Evolutionary conservation across 352 stramenopile species (phyloP), one percentile per base, ranked within the genome.

Genomic region (Globisporangium lucens): DNA sequence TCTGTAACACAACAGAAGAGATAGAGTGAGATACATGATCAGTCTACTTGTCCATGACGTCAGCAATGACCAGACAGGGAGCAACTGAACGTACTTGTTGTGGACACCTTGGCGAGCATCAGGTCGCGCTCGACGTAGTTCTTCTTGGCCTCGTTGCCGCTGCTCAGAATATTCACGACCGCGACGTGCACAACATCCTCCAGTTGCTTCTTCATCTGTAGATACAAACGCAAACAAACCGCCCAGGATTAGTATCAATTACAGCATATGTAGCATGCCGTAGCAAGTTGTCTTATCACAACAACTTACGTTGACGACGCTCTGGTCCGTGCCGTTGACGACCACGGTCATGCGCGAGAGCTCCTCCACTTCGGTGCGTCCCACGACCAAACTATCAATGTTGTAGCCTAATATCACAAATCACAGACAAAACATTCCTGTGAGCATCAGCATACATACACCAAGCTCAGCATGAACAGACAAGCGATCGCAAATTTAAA

Each of bases 61-160:
- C 3, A 4, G 8, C 29, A 61, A 53, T 47, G 35, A 60, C 24
- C 15, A 12, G 8, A 52, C 46, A 36, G 22, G 58, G 8, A 60
- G 17, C 4, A 51, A 1, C 43, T 52, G n/a, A 2, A 87, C 80
- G 73, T 77, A 92, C 84, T 75, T 61, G 72, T 75, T 30, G 87
- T 95, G 33, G 87, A 93, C 33, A 93, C 82, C 72, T 95, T 95
- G 65, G 87, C 87, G 51, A 95, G 84, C 85, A 93, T 93, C 67
- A 95, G 72, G 65, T 95, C 87, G n/a, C 87, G 80, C 76, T 95
- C 87, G 46, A 95, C 85, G 66, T 91, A 91, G 75, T 90, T 91
- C 69, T 91, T 91, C 69, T 91, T 72, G 38, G 74, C 66, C 24
- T 84, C 77, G 30, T 75, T 69, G 63, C 83, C 79, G 57, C 79